Percentiles rank a stretch among this genome's conserved stretches.
Evolutionary conservation across 805 yeast genomes (phyloP).

Genomic region (Saccharomycopsis oosterbeekiorum): DNA sequence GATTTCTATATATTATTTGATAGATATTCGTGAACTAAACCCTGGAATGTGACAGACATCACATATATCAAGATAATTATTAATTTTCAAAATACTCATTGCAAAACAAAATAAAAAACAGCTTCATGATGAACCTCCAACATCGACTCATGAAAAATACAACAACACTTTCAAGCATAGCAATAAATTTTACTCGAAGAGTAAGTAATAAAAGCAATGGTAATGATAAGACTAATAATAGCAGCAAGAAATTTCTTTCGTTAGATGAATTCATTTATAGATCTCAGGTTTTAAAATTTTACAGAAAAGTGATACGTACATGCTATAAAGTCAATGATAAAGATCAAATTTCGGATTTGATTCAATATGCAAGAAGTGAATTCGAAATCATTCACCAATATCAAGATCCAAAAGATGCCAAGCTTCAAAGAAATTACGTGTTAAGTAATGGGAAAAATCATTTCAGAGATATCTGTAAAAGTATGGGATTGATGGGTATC

Average conservation of each 20-base stretch:
- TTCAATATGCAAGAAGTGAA: slow-evolving; percentile 26
- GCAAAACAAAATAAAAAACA: too few species aligned
- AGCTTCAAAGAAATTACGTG: slow-evolving; percentile 23
- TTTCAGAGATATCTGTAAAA: slow-evolving; percentile 25
- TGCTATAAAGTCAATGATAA: slow-evolving; percentile 22
- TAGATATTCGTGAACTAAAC: too few species aligned
- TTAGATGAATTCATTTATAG: slow-evolving; percentile 24
- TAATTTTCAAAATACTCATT: too few species aligned
- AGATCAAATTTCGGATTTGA: slow-evolving; percentile 21
- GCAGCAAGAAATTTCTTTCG: not conserved
- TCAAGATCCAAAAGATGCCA: slow-evolving; percentile 21
- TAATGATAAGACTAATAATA: not conserved
- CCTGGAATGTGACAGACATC: too few species aligned
- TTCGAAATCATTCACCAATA: slow-evolving; percentile 21
- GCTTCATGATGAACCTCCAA: too few species aligned
- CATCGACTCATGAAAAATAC: too few species aligned
- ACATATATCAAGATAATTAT: too few species aligned
- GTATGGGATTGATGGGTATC: slow-evolving; percentile 24
- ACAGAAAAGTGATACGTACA: slow-evolving; percentile 26
- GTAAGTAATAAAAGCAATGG: not conserved
- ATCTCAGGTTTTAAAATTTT: slow-evolving; percentile 24
- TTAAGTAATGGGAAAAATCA: slow-evolving; percentile 27
- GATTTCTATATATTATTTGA: too few species aligned
- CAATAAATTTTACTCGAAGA: not conserved
- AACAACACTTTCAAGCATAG: too few species aligned